Base-by-base conservation (phyloP, 495 filamentous ascomycete genomes). In the Echria macrotheca region DNA sequence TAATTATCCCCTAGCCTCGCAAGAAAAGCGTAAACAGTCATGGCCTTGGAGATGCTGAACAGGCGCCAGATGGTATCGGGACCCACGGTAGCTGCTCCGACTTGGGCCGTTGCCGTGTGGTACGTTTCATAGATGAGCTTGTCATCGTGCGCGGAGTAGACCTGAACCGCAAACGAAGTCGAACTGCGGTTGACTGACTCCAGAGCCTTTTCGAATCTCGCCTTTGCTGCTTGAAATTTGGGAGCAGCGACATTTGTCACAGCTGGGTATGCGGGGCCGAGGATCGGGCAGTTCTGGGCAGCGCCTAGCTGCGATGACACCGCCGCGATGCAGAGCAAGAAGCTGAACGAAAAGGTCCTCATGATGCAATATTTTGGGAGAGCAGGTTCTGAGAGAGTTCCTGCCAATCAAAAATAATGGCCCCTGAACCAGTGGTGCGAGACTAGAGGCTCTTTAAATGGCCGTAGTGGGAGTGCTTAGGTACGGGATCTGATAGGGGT, bases 1-100 rank as follows among this genome's bases (percentile, higher is more conserved):
- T 59, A 40, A 21, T 33, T 29, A 15, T 55, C 42, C 1, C 38
- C 33, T 17, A 59, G n/a, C 33, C 23, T 49, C 1, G 53, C n/a
- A 11, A 59, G 35, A 10, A 49, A 47, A 5, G 56, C 40, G 43
- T 59, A 59, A 18, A 59, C 52, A 21, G 41, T 48, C 0, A 59
- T 48, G 46, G 45, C 17, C 49, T 59, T 59, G 40, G 56, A 59
- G 35, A 55, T 45, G 49, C 56, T 59, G 50, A 32, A 28, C 7
- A 55, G 14, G n/a, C 56, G 49, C 14, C 19, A 55, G n/a, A 59
- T 11, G 5, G 56, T 55, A 19, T 59, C 49, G 7, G 52, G 24
- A 11, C 41, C 49, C 5, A 55, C 23, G 5, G 28, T 14, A 10
- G 21, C 33, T 9, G 24, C 28, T 7, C 23, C 36, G 22, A 31